Evolutionary conservation across 768 basidiomycete genomes (phyloP), one percentile per base, ranked within the genome.

Genomic region (Calocybe indica): DNA sequence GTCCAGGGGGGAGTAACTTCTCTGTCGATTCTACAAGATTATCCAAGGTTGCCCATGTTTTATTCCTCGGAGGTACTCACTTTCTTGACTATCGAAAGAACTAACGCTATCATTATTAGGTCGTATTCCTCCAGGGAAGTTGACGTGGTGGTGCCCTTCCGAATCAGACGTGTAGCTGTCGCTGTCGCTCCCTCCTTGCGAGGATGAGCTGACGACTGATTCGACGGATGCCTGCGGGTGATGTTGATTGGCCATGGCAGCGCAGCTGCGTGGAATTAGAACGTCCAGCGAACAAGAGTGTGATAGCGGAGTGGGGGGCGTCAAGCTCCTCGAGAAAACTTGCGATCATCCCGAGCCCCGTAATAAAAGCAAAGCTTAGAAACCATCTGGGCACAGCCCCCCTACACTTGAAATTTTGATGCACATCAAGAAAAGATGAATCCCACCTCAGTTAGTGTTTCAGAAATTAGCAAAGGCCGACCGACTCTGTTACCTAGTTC

Each of bases 191-290:
- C 46, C 41, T 38, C 39, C 46, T 36, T 53, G 57, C 22, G 47
- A 43, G 34, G 50, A 57, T 40, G 50, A 53, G 49, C 53, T 54
- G 53, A 55, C 58, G 52, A 57, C 54, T 57, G 58, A 59, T 59
- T 59, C 58, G 58, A 57, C 55, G 58, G 58, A 57, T 52, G 55
- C 48, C 53, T 59, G 58, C 53, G 55, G 53, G 54, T 48, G 40
- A 53, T 59, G 52, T 55, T 50, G 52, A 45, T 45, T 44, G 48
- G 52, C 50, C 55, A 59, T 58, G 39, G 52, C 55, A 56, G 55
- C 56, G 55, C 58, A 57, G 58, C 58, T 52, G 50, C 50, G 50
- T 52, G n/a, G 58, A 57, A 56, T 36, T 52, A 49, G 51, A 46
- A 59, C 58, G 58, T 55, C 55, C 58, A 56, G 58, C 58, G 58